phyloP scores from a whole-genome alignment of 768 basidiomycete genomes.

The Crucibulum laeve region DNA sequence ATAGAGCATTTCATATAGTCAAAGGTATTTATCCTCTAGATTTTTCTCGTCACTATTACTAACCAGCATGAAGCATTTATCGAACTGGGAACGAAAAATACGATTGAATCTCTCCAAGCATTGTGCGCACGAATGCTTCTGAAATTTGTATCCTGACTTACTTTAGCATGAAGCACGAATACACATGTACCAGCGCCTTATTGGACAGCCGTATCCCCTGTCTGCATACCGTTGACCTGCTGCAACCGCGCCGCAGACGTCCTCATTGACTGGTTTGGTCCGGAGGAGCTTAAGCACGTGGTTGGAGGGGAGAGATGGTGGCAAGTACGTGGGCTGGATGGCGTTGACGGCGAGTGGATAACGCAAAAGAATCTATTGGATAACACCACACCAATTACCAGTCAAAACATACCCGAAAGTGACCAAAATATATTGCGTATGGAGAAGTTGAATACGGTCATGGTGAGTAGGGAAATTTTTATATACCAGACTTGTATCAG shows the following conservation, averaged over 20 bases:
- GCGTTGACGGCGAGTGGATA: conserved; percentile 64
- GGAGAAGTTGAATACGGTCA: conserved; percentile 52
- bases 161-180: conserved; percentile 41
- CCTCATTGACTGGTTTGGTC: conserved; percentile 70
- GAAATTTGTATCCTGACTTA: neutral
- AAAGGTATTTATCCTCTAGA: conserved; percentile 28
- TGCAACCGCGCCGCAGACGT: conserved; percentile 63
- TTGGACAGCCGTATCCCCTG: conserved; percentile 57
- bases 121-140: conserved; percentile 36
- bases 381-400: neutral
- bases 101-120: conserved; percentile 66
- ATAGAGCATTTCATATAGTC: conserved; percentile 65
- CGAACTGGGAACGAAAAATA: conserved; percentile 58
- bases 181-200: conserved; percentile 67
- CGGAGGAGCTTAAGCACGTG: conserved; percentile 59
- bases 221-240: conserved; percentile 49
- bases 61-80: too few species aligned
- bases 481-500: neutral
- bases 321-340: conserved; percentile 72
- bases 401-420: conserved; percentile 25
- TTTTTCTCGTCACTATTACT: neutral
- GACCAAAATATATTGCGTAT: conserved; percentile 41
- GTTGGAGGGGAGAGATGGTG: conserved; percentile 82
- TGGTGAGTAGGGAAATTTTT: conserved; percentile 32
- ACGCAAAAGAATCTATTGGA: conserved; percentile 44